Base-by-base conservation (phyloP, 371 early-diverging fungal genomes). In the Mucor circinelloides region DNA sequence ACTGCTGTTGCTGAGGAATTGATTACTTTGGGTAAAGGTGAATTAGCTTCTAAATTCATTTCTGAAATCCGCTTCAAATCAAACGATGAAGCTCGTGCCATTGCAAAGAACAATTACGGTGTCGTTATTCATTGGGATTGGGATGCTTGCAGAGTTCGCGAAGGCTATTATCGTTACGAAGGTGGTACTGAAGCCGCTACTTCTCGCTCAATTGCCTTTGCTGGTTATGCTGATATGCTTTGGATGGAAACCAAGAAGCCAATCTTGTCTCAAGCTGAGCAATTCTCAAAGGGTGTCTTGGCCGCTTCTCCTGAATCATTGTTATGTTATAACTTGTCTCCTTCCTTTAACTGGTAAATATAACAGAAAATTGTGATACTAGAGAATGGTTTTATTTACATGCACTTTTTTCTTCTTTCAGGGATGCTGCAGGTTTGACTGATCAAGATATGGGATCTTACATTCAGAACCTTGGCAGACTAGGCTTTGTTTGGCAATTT, bases 161-260 rank as follows among this genome's bases (percentile, higher is more conserved):
- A 99, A 83, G 99, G 99, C 28, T 95, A 89, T 86, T 97, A 94
- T 88, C 93, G 98, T 65, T 95, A 95, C 87, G 90, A 93, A 73
- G 97, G 97, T 73, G 97, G 97, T 66, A 97, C 97, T 52, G 89
- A 92, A 55, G 93, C 93, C 60, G 95, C 95, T 81, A 92, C 92
- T 69, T 87, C 89, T 78, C 94, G 99, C 74, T 92, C 94, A 56
- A 83, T 92, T 61, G 95, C 95, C 58, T 99, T 91, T 73, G 91
- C 96, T 63, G 92, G 91, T 10, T 98, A 97, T 85, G 89, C 94
- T 71, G 99, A 99, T 82, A 84, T 98, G 72, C 78, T 97, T 42
- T 99, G 98, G 99, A 98, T 98, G 98, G 98, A 99, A 84, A 96
- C 97, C 66, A 93, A 91, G 79, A 94, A 91, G 76, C 98, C 99